Percentiles rank a stretch among this genome's conserved stretches.
Conservation (phyloP, 305 asterid species). For the Ruellia speciosa region DNA sequence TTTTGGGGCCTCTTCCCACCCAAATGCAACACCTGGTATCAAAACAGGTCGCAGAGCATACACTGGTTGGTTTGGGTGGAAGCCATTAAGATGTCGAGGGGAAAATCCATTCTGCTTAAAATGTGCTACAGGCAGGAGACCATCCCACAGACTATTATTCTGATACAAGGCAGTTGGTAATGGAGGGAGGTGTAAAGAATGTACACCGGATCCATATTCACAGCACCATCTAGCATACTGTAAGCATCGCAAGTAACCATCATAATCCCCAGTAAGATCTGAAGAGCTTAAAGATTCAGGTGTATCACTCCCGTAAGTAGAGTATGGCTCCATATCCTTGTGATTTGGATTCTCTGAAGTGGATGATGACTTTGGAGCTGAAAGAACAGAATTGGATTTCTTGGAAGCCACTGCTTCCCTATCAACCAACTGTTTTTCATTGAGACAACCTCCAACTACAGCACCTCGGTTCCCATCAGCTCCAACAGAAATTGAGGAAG, state of each 20-base stretch:
- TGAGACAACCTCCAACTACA: constrained; percentile 9
- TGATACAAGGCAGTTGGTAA: constrained; percentile 25
- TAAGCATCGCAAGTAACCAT: constrained; percentile 28
- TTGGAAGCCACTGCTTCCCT: constrained; percentile 19
- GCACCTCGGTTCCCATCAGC: constrained; percentile 18
- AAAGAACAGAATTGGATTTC: constrained; percentile 2
- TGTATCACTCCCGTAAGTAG: constrained; percentile 20
- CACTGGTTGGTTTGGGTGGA: constrained; percentile 25
- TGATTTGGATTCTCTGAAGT: constrained; percentile 23
- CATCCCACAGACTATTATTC: constrained; percentile 29
- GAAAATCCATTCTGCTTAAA: constrained; percentile 39
- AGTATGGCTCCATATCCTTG: constrained; percentile 17
- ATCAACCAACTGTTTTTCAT: constrained; percentile 14
- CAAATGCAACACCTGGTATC: constrained; percentile 33
- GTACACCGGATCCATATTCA: constrained; percentile 28
- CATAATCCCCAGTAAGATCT: constrained; percentile 57
- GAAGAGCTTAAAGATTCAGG: constrained; percentile 25
- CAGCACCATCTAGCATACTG: constrained; percentile 35
- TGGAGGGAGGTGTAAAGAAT: constrained; percentile 32
- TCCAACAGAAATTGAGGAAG: constrained; percentile 20
- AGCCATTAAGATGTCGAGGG: constrained; percentile 29
- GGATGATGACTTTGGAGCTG: constrained; percentile 9
- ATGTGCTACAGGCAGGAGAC: constrained; percentile 27
- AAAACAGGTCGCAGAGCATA: constrained; percentile 28
- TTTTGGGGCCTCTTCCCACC: constrained; percentile 58